Evolutionary conservation across 2,329 filamentous ascomycete genomes (phyloP).

Genomic region (Cryoendolithus antarcticus): DNA sequence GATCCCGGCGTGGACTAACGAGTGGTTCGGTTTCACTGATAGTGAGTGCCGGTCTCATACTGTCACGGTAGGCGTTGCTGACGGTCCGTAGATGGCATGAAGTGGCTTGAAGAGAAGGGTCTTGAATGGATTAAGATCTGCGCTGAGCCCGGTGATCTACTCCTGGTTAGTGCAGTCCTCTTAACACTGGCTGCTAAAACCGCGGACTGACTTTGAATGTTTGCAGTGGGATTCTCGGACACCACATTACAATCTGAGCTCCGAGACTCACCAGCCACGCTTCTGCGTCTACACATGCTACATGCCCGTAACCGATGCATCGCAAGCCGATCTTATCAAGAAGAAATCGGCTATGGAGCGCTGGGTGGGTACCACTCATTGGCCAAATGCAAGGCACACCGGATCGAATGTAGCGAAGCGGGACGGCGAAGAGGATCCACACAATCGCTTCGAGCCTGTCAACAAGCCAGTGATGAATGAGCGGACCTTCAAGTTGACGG

Average conservation of each 20-base stretch:
- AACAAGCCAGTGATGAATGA: constrained; percentile 30
- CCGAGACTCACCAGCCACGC: constrained; percentile 8
- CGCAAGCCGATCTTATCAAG: constrained; percentile 12
- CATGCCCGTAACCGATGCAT: constrained; percentile 15
- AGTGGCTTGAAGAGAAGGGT: constrained; percentile 12
- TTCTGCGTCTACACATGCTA: constrained; percentile 20
- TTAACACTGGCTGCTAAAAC: no score
- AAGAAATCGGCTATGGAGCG: constrained; percentile 10
- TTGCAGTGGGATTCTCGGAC: constrained; percentile 11
- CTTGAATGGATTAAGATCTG: constrained; percentile 14
- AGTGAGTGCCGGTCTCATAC: no score
- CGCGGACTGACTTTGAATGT: constrained; percentile 4
- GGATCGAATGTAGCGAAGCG: constrained; percentile 22
- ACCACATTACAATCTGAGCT: constrained; percentile 18
- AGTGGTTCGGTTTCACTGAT: constrained; percentile 20
- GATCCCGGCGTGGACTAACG: constrained; percentile 8
- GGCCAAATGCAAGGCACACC: constrained; percentile 19
- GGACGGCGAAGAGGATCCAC: constrained; percentile 19
- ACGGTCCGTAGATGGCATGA: constrained; percentile 6
- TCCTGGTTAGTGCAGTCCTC: no score
- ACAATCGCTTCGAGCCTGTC: constrained; percentile 27
- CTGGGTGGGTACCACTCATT: constrained; percentile 15
- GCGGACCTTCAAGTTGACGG: constrained; percentile 34
- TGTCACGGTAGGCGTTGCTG: no score
- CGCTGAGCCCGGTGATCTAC: constrained; percentile 16